Evolutionary conservation across 306 rosid species (phyloP).

Genomic region (Styphnolobium japonicum): DNA sequence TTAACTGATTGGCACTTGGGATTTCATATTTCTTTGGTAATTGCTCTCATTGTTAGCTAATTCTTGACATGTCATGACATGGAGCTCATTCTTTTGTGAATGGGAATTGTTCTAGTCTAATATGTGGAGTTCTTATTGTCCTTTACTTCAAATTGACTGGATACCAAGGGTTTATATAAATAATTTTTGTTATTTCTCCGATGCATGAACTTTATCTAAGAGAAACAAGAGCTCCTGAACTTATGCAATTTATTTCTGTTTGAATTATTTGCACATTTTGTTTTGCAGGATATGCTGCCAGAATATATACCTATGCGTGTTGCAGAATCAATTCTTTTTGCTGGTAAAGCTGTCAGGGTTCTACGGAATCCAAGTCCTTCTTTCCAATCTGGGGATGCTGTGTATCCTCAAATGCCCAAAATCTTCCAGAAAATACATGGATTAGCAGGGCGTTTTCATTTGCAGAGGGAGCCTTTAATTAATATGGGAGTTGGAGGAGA

Average conservation of each 20-base stretch:
- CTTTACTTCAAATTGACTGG: background rate
- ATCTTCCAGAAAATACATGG: constrained; percentile 69
- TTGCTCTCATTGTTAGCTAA: background rate
- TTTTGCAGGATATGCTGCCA: constrained; percentile 91
- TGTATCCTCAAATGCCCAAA: constrained; percentile 59
- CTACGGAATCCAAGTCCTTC: constrained; percentile 88
- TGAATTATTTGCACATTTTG: background rate
- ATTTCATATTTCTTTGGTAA: constrained; percentile 85
- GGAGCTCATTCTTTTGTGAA: background rate
- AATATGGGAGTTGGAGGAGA: constrained; percentile 62
- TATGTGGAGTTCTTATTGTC: constrained; percentile 5
- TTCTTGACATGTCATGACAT: constrained; percentile 3
- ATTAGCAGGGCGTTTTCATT: constrained; percentile 55
- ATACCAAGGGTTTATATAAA: background rate
- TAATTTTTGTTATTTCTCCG: background rate
- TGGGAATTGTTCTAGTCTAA: constrained; percentile 8
- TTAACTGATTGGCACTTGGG: constrained; percentile 96
- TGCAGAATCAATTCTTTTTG: constrained; percentile 90
- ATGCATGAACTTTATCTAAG: background rate
- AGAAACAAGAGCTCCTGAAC: background rate
- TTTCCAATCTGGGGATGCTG: constrained; percentile 59
- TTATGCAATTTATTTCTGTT: background rate
- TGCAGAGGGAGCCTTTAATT: constrained; percentile 57
- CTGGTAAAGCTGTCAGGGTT: constrained; percentile 94
- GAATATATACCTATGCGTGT: constrained; percentile 85